phyloP scores from a whole-genome alignment of 345 rosid species.

The Dovyalis caffra region DNA sequence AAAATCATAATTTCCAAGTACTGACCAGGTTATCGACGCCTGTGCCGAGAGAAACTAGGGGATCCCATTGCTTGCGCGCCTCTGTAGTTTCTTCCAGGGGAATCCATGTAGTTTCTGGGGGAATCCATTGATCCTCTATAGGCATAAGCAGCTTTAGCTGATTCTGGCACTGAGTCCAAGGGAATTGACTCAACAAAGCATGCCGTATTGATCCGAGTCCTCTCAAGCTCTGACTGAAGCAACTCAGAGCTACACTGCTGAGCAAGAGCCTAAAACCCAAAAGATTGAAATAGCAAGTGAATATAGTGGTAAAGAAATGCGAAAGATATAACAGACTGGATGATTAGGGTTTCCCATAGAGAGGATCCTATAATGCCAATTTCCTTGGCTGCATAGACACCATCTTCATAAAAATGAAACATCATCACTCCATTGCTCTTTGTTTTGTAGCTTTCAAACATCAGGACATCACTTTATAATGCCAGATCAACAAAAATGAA shows the following conservation, averaged over 20 bases:
- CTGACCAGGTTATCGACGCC: conserved; percentile 43
- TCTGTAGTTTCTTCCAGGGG: conserved; percentile 49
- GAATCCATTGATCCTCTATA: conserved; percentile 67
- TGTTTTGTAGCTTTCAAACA: not conserved
- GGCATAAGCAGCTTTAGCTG: conserved; percentile 64
- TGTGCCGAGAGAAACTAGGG: conserved; percentile 53
- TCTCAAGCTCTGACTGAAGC: conserved; percentile 81
- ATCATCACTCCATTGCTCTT: not conserved
- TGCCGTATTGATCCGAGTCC: conserved; percentile 87
- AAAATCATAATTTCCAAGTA: conserved; percentile 3
- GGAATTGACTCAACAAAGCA: conserved; percentile 77
- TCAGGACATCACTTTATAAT: not conserved
- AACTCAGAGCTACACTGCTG: conserved; percentile 80
- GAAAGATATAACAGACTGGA: not conserved
- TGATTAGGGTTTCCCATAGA: not conserved
- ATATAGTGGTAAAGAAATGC: not conserved
- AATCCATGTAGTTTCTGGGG: conserved; percentile 53
- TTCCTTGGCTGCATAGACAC: not conserved
- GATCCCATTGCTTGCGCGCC: conserved; percentile 44
- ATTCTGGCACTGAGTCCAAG: conserved; percentile 56
- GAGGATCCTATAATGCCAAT: not conserved
- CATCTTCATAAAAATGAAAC: not conserved
- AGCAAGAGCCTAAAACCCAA: conserved; percentile 61
- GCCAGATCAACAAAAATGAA: not conserved
- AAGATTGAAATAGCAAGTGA: not conserved